Evolutionary conservation across 2,329 filamentous ascomycete genomes (phyloP).

Genomic region (Didymella pinodella): DNA sequence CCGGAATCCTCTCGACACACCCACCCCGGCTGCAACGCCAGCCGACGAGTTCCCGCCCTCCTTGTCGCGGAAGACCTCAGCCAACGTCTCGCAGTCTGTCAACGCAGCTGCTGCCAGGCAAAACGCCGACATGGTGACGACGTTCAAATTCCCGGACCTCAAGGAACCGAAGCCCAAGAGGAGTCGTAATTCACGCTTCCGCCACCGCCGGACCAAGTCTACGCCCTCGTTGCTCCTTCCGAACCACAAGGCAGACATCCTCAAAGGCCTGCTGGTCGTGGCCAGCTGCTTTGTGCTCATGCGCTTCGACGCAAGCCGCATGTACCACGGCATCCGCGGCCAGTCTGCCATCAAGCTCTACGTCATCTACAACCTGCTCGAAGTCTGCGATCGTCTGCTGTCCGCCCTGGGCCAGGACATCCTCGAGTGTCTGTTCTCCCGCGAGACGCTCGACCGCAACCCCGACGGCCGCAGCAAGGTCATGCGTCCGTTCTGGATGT

Average conservation of each 20-base stretch:
- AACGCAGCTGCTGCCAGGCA: constrained; percentile 34
- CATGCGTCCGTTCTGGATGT: constrained; percentile 88
- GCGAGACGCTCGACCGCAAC: constrained; percentile 88
- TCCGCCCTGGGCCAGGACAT: constrained; percentile 95
- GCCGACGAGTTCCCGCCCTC: constrained; percentile 40
- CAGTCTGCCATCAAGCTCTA: constrained; percentile 98
- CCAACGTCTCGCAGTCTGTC: constrained; percentile 24
- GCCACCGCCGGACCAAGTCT: constrained; percentile 80
- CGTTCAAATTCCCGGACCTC: constrained; percentile 39
- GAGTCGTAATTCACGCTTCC: constrained; percentile 47
- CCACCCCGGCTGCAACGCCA: constrained; percentile 38
- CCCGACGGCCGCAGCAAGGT: constrained; percentile 90
- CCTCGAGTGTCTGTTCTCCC: constrained; percentile 91
- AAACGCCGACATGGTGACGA: constrained; percentile 31
- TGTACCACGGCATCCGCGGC: constrained; percentile 97
- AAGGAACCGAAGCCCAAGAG: constrained; percentile 41
- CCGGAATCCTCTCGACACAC: constrained; percentile 51
- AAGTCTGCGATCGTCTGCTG: constrained; percentile 88
- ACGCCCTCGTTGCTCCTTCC: constrained; percentile 83
- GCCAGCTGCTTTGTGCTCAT: constrained; percentile 85
- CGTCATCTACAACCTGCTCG: constrained; percentile 97
- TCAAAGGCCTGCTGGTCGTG: constrained; percentile 89
- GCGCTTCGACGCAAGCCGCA: constrained; percentile 91
- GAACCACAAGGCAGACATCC: constrained; percentile 92
- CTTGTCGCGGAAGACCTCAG: constrained; percentile 40